A percentile compares a stretch with the other conserved stretches of the same genome.
These are phyloP conservation scores for Solanum peruvianum DNA, from an alignment of 257 asterid genomes.

Conservation along the genomic window DNA sequence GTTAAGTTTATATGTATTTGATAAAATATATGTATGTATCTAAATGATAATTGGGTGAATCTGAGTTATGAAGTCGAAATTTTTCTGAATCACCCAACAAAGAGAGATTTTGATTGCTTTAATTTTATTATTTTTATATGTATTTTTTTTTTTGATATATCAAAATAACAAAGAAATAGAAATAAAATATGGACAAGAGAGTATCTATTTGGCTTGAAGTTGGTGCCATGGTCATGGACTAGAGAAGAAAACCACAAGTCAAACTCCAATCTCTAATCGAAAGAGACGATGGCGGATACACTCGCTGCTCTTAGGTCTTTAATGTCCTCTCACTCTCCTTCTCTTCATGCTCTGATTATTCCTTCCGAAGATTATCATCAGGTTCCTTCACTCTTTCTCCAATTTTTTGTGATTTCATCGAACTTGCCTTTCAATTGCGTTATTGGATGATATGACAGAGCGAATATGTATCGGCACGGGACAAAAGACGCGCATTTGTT, in stretches of 20 bases:
- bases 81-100: too few relatives aligned
- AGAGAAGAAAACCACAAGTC: background rate
- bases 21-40: too few relatives aligned
- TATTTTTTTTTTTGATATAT: too few relatives aligned
- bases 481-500: slow-evolving; percentile 68
- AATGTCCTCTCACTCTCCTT: slow-evolving; percentile 75
- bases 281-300: slow-evolving; percentile 39
- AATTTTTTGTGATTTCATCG: background rate
- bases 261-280: background rate
- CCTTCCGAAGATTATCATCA: slow-evolving; percentile 96
- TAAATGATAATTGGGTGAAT: too few relatives aligned
- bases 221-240: background rate
- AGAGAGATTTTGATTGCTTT: too few relatives aligned
- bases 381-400: slow-evolving; percentile 21
- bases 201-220: background rate
- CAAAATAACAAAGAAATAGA: too few relatives aligned
- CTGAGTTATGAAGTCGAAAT: too few relatives aligned
- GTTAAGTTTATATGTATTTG: too few relatives aligned
- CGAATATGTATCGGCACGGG: slow-evolving; percentile 88
- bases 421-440: background rate
- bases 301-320: slow-evolving; percentile 58
- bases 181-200: too few relatives aligned
- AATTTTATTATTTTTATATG: too few relatives aligned
- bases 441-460: slow-evolving; percentile 33
- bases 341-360: slow-evolving; percentile 67